Evolutionary conservation across 1,284 basidiomycete genomes (phyloP), one percentile per base, ranked within the genome.

Genomic region (Amylostereum areolatum): DNA sequence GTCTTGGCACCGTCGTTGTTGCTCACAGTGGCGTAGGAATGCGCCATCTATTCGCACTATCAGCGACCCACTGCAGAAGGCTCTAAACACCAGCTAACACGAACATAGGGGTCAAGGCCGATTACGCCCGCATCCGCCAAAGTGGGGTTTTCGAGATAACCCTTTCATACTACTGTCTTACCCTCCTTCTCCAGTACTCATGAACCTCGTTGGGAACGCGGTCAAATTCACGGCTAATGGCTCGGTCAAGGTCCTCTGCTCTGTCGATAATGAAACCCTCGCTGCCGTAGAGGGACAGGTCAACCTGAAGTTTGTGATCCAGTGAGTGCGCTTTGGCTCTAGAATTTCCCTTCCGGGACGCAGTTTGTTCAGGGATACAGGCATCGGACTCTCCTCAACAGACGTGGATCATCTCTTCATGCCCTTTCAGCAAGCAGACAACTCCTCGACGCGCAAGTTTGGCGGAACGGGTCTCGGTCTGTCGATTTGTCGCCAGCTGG

Each of bases 191-290:
- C 6, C 51, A 81, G 83, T 85, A 11, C 65, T 85, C 31, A 85
- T 85, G 83, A 87, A 87, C 58, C 64, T 87, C 39, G 83, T 87
- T 50, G 83, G 83, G 7, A 87, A 87, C 59, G 83, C 83, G 8
- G 80, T 87, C 48, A 87, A 87, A 57, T 85, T 87, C 61, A 85
- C 83, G 1, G 71, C 74, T 1, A 65, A 62, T 33, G 84, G 84
- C 4, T 80, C 71, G 45, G 81, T 87, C 31, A 71, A 75, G 32
- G 81, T 85, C 24, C 71, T 69, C 3, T 84, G 81, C 56, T 77
- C 74, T 10, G 63, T 79, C 11, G 81, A 81, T 50, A 57, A 46
- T n/a, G 64, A 60, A n/a, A 56, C 57, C 12, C 57, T 64, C 10
- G 59, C 62, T 32, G 46, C 58, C 1, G 49, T 65, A 2, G 45